Conservation (phyloP, 306 rosid species). For the Nissolia schottii region DNA sequence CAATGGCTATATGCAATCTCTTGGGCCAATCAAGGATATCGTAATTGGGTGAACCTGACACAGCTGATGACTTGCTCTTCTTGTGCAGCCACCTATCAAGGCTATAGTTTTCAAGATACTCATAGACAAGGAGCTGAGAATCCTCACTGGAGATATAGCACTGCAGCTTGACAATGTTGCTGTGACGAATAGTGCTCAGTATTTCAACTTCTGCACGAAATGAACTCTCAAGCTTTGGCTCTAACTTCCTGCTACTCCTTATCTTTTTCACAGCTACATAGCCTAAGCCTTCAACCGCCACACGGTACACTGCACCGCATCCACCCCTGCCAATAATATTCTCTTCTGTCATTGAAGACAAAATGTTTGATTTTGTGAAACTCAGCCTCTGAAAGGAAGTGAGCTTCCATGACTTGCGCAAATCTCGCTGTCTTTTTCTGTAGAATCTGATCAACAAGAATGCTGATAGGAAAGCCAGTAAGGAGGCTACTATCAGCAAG, state of each 20-base stretch:
- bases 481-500: background rate
- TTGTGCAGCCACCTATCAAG: constrained; percentile 56
- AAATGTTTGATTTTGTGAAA: constrained; percentile 44
- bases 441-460: constrained; percentile 16
- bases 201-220: constrained; percentile 58
- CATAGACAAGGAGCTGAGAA: constrained; percentile 73
- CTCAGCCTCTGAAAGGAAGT: constrained; percentile 47
- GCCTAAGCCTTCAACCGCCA: constrained; percentile 27
- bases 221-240: constrained; percentile 45
- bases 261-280: constrained; percentile 55
- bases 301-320: constrained; percentile 58
- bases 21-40: constrained; percentile 48
- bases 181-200: constrained; percentile 50
- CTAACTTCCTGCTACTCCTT: constrained; percentile 35
- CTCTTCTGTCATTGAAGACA: constrained; percentile 25
- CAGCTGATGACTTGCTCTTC: constrained; percentile 7
- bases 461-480: constrained; percentile 6
- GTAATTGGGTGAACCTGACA: constrained; percentile 10
- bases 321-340: constrained; percentile 59
- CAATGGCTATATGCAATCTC: constrained; percentile 56
- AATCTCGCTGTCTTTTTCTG: constrained; percentile 21
- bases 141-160: constrained; percentile 58
- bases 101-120: constrained; percentile 53
- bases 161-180: constrained; percentile 75
- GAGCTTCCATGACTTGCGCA: constrained; percentile 43